Conservation (phyloP, 306 rosid genomes). For the Malus sylvestris region DNA sequence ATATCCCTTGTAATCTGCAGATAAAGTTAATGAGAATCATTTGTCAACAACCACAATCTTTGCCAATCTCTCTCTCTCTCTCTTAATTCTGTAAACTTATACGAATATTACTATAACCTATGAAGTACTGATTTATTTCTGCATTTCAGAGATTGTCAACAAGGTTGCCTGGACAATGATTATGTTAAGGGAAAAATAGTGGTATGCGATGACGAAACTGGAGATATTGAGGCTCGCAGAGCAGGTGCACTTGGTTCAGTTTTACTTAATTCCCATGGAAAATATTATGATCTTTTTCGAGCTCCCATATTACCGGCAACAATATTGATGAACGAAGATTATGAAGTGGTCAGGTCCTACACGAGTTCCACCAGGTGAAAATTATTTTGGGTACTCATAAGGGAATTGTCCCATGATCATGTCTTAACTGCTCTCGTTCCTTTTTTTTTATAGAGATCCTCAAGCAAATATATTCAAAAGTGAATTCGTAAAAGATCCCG, state of each 20-base stretch:
- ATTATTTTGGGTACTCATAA: not conserved
- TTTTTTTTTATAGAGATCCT: not conserved
- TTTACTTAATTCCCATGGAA: too few relatives aligned
- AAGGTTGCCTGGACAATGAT: not conserved
- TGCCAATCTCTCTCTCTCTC: too few relatives aligned
- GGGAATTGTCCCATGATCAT: not conserved
- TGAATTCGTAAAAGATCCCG: not conserved
- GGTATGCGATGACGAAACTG: not conserved
- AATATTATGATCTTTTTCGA: not conserved
- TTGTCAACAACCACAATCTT: too few relatives aligned
- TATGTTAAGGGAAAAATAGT: conserved; percentile 34
- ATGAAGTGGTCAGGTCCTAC: not conserved
- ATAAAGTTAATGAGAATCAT: too few relatives aligned
- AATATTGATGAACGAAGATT: not conserved
- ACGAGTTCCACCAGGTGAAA: conserved; percentile 4
- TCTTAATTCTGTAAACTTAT: too few relatives aligned
- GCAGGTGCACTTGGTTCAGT: conserved; percentile 9
- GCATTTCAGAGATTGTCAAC: not conserved
- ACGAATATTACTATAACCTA: too few relatives aligned
- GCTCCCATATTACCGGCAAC: not conserved
- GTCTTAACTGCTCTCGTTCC: too few relatives aligned
- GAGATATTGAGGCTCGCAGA: not conserved
- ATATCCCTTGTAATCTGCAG: too few relatives aligned
- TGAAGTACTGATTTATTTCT: not conserved
- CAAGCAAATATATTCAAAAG: not conserved